Base-by-base conservation (phyloP, 805 yeast genomes). In the Cyberlindnera nakhonratchasimensis region DNA sequence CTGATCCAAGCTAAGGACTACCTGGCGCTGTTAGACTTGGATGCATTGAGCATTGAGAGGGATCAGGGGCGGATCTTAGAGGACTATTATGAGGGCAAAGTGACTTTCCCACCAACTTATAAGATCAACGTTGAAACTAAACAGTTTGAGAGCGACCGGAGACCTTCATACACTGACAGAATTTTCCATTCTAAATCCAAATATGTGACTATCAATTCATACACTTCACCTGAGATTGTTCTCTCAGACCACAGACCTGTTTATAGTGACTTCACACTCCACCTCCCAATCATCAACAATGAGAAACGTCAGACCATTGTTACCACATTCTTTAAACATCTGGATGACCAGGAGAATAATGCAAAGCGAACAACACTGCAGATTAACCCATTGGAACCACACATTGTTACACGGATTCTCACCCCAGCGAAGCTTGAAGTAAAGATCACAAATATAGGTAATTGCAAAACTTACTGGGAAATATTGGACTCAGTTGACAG, bases 161-260 rank as follows among this genome's bases (percentile, higher is more conserved):
- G 63, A 6, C 84, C 86, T 0, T 74, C 82, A 1, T 79, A 79
- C 54, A 78, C 84, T 0, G 86, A 79, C 47, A 65, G 86, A 24
- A 68, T 79, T 3, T 53, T 79, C 17, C 70, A 62, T 54, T 58
- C 70, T 2, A 59, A 61, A 4, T 44, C 60, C 16, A 57, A 57
- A 19, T 64, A 63, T 42, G 54, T 55, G n/a, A 50, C 34, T 23
- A 47, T 54, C n/a, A 28, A 46, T 2, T 57, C 62, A 21, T 52
- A 57, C 23, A 34, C 52, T 0, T 51, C 61, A 6, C 50, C 57
- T 16, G 53, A 54, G 1, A 43, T 62, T 5, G 36, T 37, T 7
- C 54, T 66, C 0, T 76, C 82, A 0, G 86, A 79, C 50, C 86
- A 79, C 54, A 65, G 69, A 39, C 84, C 86, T 0, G 82, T 79